Conservation (phyloP, 2,329 filamentous ascomycete species). For the Calonectria ilicicola region DNA sequence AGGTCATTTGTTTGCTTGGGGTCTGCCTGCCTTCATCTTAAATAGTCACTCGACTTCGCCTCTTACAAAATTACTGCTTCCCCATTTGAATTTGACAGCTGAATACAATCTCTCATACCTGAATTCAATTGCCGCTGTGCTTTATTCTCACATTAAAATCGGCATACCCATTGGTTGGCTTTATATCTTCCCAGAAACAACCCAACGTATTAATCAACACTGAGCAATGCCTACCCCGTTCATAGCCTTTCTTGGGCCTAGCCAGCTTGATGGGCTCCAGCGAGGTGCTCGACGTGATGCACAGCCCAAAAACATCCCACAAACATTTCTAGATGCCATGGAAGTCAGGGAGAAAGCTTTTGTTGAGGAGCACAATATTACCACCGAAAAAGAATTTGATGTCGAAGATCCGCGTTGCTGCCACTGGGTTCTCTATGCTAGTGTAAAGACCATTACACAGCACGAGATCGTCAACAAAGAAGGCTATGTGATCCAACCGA, state of each 20-base stretch:
- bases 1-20: too few species aligned
- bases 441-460: constrained; percentile 61
- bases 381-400: constrained; percentile 81
- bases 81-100: too few species aligned
- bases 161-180: too few species aligned
- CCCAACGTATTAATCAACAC: not conserved
- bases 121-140: not conserved
- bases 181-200: not conserved
- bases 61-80: too few species aligned
- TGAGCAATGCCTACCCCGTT: constrained; percentile 63
- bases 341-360: constrained; percentile 71
- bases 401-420: constrained; percentile 81
- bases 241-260: constrained; percentile 61
- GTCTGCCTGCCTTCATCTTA: too few species aligned
- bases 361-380: constrained; percentile 68
- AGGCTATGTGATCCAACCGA: constrained; percentile 55
- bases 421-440: constrained; percentile 90
- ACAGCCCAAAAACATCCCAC: constrained; percentile 62
- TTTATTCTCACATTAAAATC: not conserved
- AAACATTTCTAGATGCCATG: constrained; percentile 73
- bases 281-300: constrained; percentile 51
- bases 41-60: too few species aligned
- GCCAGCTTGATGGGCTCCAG: constrained; percentile 62
- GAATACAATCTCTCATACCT: not conserved
- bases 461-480: constrained; percentile 57